Evolutionary conservation across 2,329 filamentous ascomycete species (phyloP).

Genomic region (Fusarium aywerte): DNA sequence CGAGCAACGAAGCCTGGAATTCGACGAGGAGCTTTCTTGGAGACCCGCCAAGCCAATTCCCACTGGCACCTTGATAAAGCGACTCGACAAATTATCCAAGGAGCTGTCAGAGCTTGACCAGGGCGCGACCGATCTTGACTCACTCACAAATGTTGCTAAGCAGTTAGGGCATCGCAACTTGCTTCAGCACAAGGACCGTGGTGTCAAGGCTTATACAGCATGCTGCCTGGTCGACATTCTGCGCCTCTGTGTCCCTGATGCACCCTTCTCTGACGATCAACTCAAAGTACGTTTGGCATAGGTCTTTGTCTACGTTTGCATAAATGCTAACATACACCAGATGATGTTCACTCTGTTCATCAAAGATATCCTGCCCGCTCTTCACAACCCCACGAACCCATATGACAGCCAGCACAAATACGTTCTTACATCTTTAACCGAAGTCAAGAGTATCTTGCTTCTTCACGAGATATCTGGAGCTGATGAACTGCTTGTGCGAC

Average conservation of each 20-base stretch:
- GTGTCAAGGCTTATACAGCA: slow-evolving; percentile 88
- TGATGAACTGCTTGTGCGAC: slow-evolving; percentile 79
- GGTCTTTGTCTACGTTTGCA: not conserved
- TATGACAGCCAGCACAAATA: slow-evolving; percentile 96
- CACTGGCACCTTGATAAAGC: slow-evolving; percentile 81
- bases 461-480: slow-evolving; percentile 87
- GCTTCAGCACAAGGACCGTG: slow-evolving; percentile 90
- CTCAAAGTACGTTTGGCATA: slow-evolving; percentile 73
- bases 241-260: slow-evolving; percentile 91
- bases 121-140: slow-evolving; percentile 83
- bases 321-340: slow-evolving; percentile 58
- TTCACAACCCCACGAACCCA: slow-evolving; percentile 86
- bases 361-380: slow-evolving; percentile 81
- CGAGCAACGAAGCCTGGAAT: slow-evolving; percentile 67
- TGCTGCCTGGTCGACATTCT: slow-evolving; percentile 94
- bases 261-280: slow-evolving; percentile 89
- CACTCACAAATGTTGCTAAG: slow-evolving; percentile 84
- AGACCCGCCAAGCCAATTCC: slow-evolving; percentile 89
- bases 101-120: slow-evolving; percentile 90
- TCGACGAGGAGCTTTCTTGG: slow-evolving; percentile 90
- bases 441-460: slow-evolving; percentile 94
- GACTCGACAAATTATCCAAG: slow-evolving; percentile 81
- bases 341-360: slow-evolving; percentile 95
- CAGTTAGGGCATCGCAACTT: slow-evolving; percentile 86
- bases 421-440: slow-evolving; percentile 86